Percentiles rank a stretch among this genome's conserved stretches.
These are phyloP conservation scores for Actinidia arguta DNA, from an alignment of 179 eudicot genomes.

Conservation along the genomic window DNA sequence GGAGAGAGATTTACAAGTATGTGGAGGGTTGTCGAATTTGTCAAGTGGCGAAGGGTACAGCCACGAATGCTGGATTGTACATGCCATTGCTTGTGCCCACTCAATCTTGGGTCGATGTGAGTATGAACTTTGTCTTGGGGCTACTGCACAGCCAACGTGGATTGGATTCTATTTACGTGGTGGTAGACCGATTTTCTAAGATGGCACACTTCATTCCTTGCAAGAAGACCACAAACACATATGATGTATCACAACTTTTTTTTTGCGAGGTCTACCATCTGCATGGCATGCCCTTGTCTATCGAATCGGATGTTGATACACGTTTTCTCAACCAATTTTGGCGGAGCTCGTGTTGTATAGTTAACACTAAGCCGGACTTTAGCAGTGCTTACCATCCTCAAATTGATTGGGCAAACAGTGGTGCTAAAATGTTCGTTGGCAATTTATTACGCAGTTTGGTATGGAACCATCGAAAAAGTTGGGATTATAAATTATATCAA, in stretches of 20 bases:
- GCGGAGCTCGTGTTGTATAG: background rate
- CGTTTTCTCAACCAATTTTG: background rate
- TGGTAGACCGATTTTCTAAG: conserved; percentile 20
- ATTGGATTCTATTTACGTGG: conserved; percentile 12
- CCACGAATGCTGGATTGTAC: background rate
- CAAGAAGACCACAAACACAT: conserved; percentile 8
- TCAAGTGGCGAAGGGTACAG: background rate
- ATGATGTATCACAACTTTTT: background rate
- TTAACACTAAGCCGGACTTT: background rate
- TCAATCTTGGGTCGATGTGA: conserved; percentile 13
- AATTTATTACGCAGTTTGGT: background rate
- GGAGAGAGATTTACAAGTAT: background rate
- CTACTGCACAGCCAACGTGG: background rate
- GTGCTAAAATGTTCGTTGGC: background rate
- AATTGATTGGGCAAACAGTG: background rate
- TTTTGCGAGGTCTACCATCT: conserved; percentile 13
- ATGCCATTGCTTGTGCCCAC: background rate
- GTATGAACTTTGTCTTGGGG: conserved; percentile 26
- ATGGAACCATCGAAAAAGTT: background rate
- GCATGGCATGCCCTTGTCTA: background rate
- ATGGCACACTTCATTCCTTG: conserved; percentile 29
- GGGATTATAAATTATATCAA: background rate
- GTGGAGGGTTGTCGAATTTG: background rate
- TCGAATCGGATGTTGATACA: too few species aligned
- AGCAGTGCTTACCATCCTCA: background rate